These are phyloP conservation scores for Irpex lacteus DNA, from an alignment of 1,284 basidiomycete genomes.

Conservation along the genomic window DNA sequence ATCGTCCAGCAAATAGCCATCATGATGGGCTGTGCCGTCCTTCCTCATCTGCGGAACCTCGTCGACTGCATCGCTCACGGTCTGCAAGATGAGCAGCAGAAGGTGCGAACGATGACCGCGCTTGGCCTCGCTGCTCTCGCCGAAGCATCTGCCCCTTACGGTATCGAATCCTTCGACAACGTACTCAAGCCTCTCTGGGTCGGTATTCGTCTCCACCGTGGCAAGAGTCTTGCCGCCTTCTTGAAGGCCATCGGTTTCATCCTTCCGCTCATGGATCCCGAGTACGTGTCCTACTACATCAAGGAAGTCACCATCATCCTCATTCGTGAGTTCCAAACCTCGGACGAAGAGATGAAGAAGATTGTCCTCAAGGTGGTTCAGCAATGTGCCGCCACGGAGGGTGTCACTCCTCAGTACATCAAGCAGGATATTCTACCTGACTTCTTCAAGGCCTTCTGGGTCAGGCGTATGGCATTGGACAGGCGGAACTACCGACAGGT, in stretches of 20 bases:
- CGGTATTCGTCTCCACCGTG: constrained; percentile 96
- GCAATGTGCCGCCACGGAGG: constrained; percentile 97
- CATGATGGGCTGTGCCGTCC: constrained; percentile 99
- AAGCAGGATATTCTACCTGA: constrained; percentile 98
- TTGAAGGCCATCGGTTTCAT: constrained; percentile 99
- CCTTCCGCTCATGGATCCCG: constrained; percentile 99
- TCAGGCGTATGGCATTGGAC: constrained; percentile 96
- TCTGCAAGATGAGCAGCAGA: constrained; percentile 97
- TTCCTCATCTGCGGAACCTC: constrained; percentile 94
- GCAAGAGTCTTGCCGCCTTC: constrained; percentile 97
- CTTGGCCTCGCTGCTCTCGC: constrained; percentile 95
- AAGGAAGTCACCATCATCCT: constrained; percentile 97
- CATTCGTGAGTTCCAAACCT: constrained; percentile 98
- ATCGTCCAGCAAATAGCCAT: constrained; percentile 99
- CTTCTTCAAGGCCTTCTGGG: constrained; percentile 99
- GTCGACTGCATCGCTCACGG: constrained; percentile 97
- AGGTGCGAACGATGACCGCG: constrained; percentile 99
- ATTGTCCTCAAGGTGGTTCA: constrained; percentile 99
- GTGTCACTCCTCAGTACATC: constrained; percentile 91
- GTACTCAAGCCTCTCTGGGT: constrained; percentile 98
- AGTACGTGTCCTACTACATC: constrained; percentile 97
- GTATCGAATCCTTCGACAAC: constrained; percentile 99
- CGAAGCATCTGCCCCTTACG: constrained; percentile 96
- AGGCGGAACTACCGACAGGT: constrained; percentile 95
- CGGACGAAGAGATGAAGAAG: constrained; percentile 99